Conservation (phyloP, 768 basidiomycete species). For the Trametes villosa region DNA sequence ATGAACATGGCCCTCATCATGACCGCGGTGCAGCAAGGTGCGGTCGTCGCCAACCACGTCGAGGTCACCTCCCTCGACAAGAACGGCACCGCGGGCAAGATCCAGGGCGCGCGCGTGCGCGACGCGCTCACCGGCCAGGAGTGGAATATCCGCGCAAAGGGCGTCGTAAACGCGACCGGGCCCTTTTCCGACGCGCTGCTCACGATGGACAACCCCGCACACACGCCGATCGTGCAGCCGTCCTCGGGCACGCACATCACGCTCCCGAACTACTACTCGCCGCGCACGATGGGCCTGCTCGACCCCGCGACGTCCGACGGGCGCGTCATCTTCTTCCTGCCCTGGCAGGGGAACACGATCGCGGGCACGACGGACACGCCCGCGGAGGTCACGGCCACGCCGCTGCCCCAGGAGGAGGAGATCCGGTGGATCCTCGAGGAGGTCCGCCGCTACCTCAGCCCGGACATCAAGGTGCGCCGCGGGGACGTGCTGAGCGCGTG, state of each 20-base stretch:
- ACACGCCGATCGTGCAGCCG: conserved; percentile 88
- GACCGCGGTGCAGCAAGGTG: conserved; percentile 93
- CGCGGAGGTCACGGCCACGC: conserved; percentile 70
- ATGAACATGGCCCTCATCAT: conserved; percentile 97
- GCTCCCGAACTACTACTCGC: conserved; percentile 95
- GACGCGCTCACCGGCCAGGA: conserved; percentile 85
- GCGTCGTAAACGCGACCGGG: conserved; percentile 96
- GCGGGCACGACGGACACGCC: conserved; percentile 95
- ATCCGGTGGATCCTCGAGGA: conserved; percentile 97
- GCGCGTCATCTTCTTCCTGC: conserved; percentile 98
- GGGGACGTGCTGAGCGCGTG: conserved; percentile 96
- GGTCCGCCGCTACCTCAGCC: conserved; percentile 83
- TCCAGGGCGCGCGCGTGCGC: conserved; percentile 74
- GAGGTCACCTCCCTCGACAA: conserved; percentile 84
- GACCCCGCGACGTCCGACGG: conserved; percentile 97
- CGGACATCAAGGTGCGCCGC: conserved; percentile 91
- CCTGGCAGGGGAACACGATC: conserved; percentile 98
- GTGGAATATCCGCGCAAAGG: conserved; percentile 84
- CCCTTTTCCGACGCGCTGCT: conserved; percentile 90
- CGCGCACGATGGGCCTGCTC: conserved; percentile 91
- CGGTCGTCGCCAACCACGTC: conserved; percentile 86
- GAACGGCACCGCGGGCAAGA: conserved; percentile 54
- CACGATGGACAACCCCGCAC: conserved; percentile 73
- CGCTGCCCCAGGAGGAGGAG: conserved; percentile 88
- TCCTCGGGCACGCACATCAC: conserved; percentile 96